phyloP scores from a whole-genome alignment of 352 stramenopile genomes.

The Pythium chondricola region DNA sequence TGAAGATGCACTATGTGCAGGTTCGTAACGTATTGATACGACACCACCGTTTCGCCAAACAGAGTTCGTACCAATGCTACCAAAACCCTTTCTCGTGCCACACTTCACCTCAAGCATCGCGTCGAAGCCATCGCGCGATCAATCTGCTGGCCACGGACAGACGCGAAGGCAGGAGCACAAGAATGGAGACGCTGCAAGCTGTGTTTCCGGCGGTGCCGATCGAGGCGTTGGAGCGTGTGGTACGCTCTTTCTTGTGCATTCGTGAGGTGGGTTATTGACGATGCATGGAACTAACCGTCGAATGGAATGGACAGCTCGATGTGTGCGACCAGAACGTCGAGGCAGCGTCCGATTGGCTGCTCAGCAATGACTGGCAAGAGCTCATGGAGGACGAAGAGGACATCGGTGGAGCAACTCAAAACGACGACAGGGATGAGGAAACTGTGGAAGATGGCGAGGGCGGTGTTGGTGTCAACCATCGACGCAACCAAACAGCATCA shows the following conservation, averaged over 20 bases:
- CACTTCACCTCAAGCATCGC: background rate
- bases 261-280: background rate
- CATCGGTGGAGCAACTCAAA: too few relatives aligned
- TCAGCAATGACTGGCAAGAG: constrained; percentile 33
- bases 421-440: too few relatives aligned
- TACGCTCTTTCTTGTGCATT: too few relatives aligned
- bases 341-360: constrained; percentile 27
- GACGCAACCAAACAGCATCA: too few relatives aligned
- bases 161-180: background rate
- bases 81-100: background rate
- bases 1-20: too few relatives aligned
- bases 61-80: constrained; percentile 6
- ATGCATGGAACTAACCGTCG: constrained; percentile 1
- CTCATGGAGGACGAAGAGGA: constrained; percentile 24
- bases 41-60: constrained; percentile 11
- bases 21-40: constrained; percentile 4
- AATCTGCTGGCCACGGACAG: background rate
- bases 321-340: constrained; percentile 32
- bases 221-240: constrained; percentile 27
- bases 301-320: constrained; percentile 14
- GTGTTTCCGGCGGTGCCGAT: constrained; percentile 27
- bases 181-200: constrained; percentile 24
- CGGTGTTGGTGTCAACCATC: background rate
- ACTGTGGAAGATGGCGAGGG: constrained; percentile 1
- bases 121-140: background rate